Percentiles rank a stretch among this genome's conserved stretches.
Conservation (phyloP, 2,329 filamentous ascomycete genomes). For the Cercospora nicotianae region DNA sequence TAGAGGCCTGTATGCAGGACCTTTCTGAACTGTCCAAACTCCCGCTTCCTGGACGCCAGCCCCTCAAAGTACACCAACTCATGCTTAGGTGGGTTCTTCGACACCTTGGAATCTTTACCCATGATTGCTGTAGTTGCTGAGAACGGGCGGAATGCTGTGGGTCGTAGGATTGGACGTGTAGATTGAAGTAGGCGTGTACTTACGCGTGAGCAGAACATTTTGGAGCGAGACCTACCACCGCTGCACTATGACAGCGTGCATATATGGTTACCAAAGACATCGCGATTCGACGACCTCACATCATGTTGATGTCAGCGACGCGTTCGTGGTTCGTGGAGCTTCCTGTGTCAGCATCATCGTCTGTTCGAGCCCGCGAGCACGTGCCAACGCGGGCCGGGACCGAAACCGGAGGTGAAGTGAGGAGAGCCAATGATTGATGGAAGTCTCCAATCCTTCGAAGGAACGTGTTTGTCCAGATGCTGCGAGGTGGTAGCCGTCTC, state of each 20-base stretch:
- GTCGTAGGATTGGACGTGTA: constrained; percentile 2
- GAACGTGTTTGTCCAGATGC: background rate
- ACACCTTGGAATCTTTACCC: constrained; percentile 40
- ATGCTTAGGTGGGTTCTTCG: constrained; percentile 39
- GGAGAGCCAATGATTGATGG: background rate
- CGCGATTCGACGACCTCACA: background rate
- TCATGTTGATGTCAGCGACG: constrained; percentile 17
- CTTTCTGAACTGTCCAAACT: constrained; percentile 60
- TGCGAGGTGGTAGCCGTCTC: background rate
- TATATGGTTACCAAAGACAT: constrained; percentile 5
- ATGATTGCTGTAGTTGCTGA: constrained; percentile 28
- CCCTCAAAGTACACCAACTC: constrained; percentile 63
- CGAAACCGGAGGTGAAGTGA: background rate
- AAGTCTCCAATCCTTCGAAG: constrained; percentile 1
- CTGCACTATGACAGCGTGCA: constrained; percentile 6
- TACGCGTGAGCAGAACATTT: constrained; percentile 19
- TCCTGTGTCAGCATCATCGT: background rate
- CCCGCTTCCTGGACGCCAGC: constrained; percentile 55
- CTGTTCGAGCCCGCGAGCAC: background rate
- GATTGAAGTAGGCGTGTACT: constrained; percentile 16
- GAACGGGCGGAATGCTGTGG: constrained; percentile 23
- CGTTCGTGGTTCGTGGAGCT: background rate
- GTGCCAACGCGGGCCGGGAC: background rate
- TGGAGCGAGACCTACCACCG: background rate
- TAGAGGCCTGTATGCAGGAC: constrained; percentile 65